These are phyloP conservation scores for Eutrema salsugineum DNA, from an alignment of 441 rosid species.

Conservation along the genomic window DNA sequence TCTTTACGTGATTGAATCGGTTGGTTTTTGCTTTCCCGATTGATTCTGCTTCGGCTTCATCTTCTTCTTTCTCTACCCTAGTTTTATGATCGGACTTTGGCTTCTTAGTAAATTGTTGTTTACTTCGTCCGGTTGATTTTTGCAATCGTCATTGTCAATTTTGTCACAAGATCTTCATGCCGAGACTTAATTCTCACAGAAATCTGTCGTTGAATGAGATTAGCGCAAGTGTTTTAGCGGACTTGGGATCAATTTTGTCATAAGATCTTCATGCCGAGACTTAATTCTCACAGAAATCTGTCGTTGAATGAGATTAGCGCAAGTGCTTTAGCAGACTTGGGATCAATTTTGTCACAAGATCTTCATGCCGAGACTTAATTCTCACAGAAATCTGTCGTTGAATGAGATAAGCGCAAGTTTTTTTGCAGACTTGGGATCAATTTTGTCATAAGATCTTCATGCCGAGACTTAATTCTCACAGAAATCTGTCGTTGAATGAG, in stretches of 20 bases:
- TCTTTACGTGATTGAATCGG: constrained; percentile 6
- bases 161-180: constrained; percentile 23
- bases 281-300: neutral
- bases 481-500: too few species aligned
- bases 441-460: too few species aligned
- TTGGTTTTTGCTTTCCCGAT: neutral
- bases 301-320: neutral
- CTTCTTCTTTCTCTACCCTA: too few species aligned
- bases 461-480: too few species aligned
- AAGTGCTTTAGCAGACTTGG: too few species aligned
- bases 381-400: neutral
- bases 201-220: neutral
- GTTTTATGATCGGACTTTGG: neutral
- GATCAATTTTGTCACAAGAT: constrained; percentile 25
- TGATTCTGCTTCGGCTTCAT: neutral
- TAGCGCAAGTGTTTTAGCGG: too few species aligned
- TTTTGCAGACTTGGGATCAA: neutral
- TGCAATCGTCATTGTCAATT: neutral
- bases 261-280: neutral
- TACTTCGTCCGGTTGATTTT: neutral
- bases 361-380: neutral
- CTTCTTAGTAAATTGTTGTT: neutral
- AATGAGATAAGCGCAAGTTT: neutral
- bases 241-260: constrained; percentile 16
- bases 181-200: neutral